Evolutionary conservation across 2,329 filamentous ascomycete genomes (phyloP).

Genomic region (Pestalotiopsis sp.): DNA sequence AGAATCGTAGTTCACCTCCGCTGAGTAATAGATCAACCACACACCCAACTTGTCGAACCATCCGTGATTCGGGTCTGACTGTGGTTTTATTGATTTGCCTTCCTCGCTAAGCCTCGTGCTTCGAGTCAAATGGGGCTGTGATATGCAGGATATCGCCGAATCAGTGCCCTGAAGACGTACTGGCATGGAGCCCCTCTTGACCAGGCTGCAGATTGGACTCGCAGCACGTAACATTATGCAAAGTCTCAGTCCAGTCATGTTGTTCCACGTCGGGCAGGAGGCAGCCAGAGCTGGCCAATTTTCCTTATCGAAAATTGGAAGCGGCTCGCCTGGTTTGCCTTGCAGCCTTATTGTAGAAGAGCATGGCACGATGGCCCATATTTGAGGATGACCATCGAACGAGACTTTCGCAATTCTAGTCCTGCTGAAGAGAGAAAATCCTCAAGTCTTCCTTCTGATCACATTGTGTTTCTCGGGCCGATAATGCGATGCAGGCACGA

Average conservation of each 20-base stretch:
- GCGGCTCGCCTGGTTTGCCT: too few relatives aligned
- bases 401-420: too few relatives aligned
- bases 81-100: too few relatives aligned
- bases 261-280: background rate
- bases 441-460: too few relatives aligned
- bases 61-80: too few relatives aligned
- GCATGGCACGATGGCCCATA: background rate
- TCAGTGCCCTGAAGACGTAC: background rate
- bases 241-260: background rate
- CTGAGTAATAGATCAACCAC: too few relatives aligned
- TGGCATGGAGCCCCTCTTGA: background rate
- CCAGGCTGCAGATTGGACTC: background rate
- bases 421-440: too few relatives aligned
- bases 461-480: too few relatives aligned
- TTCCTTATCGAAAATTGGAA: background rate
- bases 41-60: too few relatives aligned
- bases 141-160: background rate
- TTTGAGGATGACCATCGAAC: background rate
- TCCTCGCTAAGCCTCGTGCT: too few relatives aligned
- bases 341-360: background rate
- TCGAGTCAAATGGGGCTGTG: too few relatives aligned
- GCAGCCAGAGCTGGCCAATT: background rate
- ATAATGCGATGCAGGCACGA: background rate
- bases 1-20: too few relatives aligned
- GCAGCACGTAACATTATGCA: background rate